Evolutionary conservation across 2,329 filamentous ascomycete genomes (phyloP).

Genomic region (Thielaviopsis ethacetica): DNA sequence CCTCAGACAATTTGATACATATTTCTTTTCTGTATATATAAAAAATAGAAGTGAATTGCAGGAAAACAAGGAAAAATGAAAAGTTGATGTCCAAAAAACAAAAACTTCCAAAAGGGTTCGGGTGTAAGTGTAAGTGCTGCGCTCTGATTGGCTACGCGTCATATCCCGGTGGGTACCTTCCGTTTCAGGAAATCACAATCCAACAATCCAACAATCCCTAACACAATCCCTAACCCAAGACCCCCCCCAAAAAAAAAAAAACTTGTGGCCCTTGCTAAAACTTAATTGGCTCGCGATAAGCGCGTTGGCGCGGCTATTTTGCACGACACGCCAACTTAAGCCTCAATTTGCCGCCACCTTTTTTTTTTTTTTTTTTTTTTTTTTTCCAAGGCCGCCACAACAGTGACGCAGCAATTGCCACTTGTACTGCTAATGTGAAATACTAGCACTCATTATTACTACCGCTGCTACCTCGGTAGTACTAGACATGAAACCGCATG

Average conservation of each 20-base stretch:
- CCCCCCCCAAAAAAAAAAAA: too few species aligned
- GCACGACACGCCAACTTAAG: background rate
- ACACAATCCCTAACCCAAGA: background rate
- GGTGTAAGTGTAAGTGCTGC: slow-evolving; percentile 9
- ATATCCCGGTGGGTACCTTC: background rate
- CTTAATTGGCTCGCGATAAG: background rate
- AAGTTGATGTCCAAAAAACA: background rate
- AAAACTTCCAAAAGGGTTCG: slow-evolving; percentile 8
- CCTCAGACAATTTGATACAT: background rate
- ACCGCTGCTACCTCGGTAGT: background rate
- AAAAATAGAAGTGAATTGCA: too few species aligned
- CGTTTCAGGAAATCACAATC: background rate
- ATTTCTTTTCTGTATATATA: too few species aligned
- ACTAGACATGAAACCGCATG: background rate
- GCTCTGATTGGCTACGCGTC: background rate
- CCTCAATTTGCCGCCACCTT: background rate
- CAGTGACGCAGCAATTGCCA: background rate
- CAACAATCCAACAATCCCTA: background rate
- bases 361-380: too few species aligned
- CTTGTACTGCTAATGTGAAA: background rate
- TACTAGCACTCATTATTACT: too few species aligned
- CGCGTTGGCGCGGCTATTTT: background rate
- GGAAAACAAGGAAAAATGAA: background rate
- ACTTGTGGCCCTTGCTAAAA: background rate
- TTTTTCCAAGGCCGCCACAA: background rate